Conservation (phyloP, 805 yeast genomes). For the Saturnispora zaruensis region DNA sequence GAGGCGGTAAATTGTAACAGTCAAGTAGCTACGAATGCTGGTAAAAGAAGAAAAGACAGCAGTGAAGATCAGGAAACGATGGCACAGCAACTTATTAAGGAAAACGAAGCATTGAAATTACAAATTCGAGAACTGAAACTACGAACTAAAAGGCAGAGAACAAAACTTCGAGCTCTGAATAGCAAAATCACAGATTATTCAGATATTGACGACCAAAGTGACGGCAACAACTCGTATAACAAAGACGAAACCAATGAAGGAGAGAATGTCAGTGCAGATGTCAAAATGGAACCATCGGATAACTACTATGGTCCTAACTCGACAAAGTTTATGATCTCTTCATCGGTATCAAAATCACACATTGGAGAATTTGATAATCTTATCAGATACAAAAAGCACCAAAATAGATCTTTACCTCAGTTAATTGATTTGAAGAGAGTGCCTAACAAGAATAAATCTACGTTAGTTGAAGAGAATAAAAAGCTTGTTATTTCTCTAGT, state of each 20-base stretch:
- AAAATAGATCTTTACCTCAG: constrained; percentile 24
- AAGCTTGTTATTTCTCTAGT: constrained; percentile 30
- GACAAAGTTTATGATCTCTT: constrained; percentile 38
- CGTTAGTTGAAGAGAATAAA: constrained; percentile 26
- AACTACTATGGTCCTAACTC: constrained; percentile 47
- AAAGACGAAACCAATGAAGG: constrained; percentile 1
- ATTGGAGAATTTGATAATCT: constrained; percentile 23
- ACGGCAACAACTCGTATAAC: constrained; percentile 9
- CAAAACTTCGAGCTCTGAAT: constrained; percentile 8
- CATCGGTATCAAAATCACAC: constrained; percentile 23
- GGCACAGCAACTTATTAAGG: constrained; percentile 15
- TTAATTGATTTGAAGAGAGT: constrained; percentile 9
- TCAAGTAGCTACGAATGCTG: background rate
- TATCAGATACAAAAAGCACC: constrained; percentile 25
- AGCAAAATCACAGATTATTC: constrained; percentile 1
- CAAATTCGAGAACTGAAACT: constrained; percentile 23
- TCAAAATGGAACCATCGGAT: constrained; percentile 22
- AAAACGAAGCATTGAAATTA: constrained; percentile 24
- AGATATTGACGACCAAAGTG: constrained; percentile 7
- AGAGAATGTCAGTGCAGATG: background rate
- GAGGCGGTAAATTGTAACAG: background rate
- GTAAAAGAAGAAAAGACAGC: background rate
- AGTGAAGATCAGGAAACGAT: background rate
- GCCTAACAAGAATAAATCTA: constrained; percentile 4
- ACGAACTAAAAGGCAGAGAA: constrained; percentile 17